Evolutionary conservation across 805 yeast genomes (phyloP), one percentile per base, ranked within the genome.

Genomic region (Danielozyma ontarioensis): DNA sequence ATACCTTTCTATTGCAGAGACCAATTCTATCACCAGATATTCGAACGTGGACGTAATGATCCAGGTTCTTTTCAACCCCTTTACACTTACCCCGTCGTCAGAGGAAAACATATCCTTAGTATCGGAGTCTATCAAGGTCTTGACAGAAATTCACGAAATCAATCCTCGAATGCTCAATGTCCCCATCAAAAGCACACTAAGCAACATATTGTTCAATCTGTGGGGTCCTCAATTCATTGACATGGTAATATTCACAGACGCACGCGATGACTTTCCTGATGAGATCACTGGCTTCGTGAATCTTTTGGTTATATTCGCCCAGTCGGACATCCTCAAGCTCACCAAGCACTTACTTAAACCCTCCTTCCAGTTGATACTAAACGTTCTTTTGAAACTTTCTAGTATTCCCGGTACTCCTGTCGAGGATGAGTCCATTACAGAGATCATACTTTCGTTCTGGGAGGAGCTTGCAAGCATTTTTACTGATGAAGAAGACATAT

Each of bases 401-500:
- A 67, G 71, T 37, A 69, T 71, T 32, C 78, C 80, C 1, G 75
- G 80, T 3, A 40, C 54, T 4, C 82, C 93, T 0, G 64, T 78
- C 3, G 44, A 63, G 1, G 83, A 82, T 25, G 94, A 83, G 51
- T 52, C 56, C 12, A 61, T 80, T 5, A 61, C 68, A 32, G 71
- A 63, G 13, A 57, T 59, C 36, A 68, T 83, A 48, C 63, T 80
- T 6, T 73, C 75, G 22, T 80, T 83, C 48, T 84, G 94, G 94
- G 68, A 72, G 31, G 80, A 78, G 34, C 56, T 82, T 21, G 72
- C 78, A 5, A 87, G 80, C 36, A 60, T 69, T 1, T 75, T 72
- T 40, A 53, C 63, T 25, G 76, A 68, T 44, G 80, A 77, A 40
- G 58, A 57, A 22, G 74, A 69, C 44, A 37, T 22, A 13, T 37